Evolutionary conservation across 106 monocot genomes (phyloP).

Genomic region (Dioscorea zingiberensis): DNA sequence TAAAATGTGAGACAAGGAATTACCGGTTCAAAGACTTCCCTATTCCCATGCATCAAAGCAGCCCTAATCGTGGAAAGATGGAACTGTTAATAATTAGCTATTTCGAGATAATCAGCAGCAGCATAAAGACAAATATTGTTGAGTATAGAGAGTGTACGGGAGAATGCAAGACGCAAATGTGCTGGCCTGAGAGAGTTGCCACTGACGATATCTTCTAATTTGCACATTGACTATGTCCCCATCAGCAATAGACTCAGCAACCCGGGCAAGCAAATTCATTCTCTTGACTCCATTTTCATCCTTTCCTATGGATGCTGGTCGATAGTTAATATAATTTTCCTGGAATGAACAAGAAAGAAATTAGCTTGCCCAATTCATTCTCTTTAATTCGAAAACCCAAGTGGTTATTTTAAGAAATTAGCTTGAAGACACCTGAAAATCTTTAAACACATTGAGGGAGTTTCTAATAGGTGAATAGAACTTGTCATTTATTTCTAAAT

Average conservation of each 20-base stretch:
- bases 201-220: slow-evolving; percentile 94
- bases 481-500: too few relatives aligned
- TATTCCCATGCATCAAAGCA: slow-evolving; percentile 76
- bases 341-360: slow-evolving; percentile 19
- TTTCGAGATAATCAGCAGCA: neutral
- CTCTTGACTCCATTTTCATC: slow-evolving; percentile 86
- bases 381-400: too few relatives aligned
- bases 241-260: slow-evolving; percentile 85
- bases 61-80: slow-evolving; percentile 43
- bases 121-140: neutral
- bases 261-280: slow-evolving; percentile 69
- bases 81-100: neutral
- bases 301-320: slow-evolving; percentile 61
- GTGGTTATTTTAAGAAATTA: too few relatives aligned
- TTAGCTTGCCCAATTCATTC: too few relatives aligned
- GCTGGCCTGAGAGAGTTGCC: slow-evolving; percentile 89
- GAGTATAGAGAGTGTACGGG: slow-evolving; percentile 48
- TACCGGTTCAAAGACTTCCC: slow-evolving; percentile 63
- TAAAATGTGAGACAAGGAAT: too few relatives aligned
- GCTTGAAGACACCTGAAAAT: too few relatives aligned
- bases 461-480: too few relatives aligned
- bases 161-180: slow-evolving; percentile 85
- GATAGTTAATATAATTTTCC: slow-evolving; percentile 99
- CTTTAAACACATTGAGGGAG: too few relatives aligned
- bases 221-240: slow-evolving; percentile 94